Conservation (phyloP, 371 early-diverging fungal genomes). For the Capillidium heterosporum region DNA sequence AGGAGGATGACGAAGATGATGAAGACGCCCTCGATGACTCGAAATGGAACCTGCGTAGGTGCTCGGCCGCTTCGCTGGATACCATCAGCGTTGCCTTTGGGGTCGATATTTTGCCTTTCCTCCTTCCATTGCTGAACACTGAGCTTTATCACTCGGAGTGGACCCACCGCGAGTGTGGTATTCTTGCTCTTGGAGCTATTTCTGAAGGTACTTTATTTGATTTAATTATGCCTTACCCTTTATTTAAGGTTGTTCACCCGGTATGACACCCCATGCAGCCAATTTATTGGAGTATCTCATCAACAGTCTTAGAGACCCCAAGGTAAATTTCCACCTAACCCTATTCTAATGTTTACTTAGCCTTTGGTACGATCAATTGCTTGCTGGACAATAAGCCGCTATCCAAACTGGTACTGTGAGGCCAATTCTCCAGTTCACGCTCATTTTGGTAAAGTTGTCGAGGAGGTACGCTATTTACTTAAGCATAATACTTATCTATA, state of each 20-base stretch:
- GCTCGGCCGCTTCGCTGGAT: conserved; percentile 90
- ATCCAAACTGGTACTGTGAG: conserved; percentile 64
- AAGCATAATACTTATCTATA: not conserved
- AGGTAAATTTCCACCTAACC: conserved; percentile 20
- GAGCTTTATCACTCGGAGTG: conserved; percentile 68
- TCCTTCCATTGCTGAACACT: conserved; percentile 73
- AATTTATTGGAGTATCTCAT: conserved; percentile 71
- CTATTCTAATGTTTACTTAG: conserved; percentile 14
- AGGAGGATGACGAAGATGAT: conserved; percentile 72
- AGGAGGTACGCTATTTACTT: conserved; percentile 26
- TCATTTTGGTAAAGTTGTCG: conserved; percentile 67
- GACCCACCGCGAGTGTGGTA: conserved; percentile 82
- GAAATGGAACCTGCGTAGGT: conserved; percentile 95
- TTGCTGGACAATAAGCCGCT: conserved; percentile 93
- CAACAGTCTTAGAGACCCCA: conserved; percentile 52
- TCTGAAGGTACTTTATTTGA: conserved; percentile 49
- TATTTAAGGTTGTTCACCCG: conserved; percentile 35
- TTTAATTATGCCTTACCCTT: not conserved
- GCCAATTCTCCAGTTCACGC: conserved; percentile 27
- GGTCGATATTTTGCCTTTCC: conserved; percentile 49
- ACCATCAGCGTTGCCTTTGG: conserved; percentile 74
- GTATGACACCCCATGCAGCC: conserved; percentile 77
- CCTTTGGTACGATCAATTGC: conserved; percentile 89
- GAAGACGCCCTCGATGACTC: conserved; percentile 77
- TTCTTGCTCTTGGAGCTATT: conserved; percentile 90